A percentile compares a stretch with the other conserved stretches of the same genome.
Evolutionary conservation across 2,329 filamentous ascomycete genomes (phyloP).

Genomic region (Thyridium curvatum): DNA sequence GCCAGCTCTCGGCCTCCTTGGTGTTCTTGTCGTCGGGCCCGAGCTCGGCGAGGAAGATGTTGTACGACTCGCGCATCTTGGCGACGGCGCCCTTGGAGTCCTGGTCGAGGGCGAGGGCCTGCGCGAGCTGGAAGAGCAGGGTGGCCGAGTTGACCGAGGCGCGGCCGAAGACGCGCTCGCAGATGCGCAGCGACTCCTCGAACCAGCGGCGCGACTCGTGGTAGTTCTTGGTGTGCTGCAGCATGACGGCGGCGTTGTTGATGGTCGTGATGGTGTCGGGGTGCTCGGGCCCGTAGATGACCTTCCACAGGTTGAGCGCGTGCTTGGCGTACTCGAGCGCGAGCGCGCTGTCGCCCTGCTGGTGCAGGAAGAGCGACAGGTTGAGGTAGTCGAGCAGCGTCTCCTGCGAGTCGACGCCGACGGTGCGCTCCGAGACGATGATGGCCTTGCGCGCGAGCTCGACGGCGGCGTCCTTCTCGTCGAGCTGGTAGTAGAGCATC

Average conservation of each 20-base stretch:
- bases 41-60: constrained; percentile 83
- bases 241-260: constrained; percentile 98
- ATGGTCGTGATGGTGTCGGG: constrained; percentile 97
- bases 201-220: constrained; percentile 96
- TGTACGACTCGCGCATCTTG: constrained; percentile 94
- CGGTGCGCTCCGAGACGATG: constrained; percentile 88
- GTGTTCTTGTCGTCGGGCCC: constrained; percentile 93
- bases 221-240: constrained; percentile 91
- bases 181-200: constrained; percentile 82
- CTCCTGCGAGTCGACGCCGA: constrained; percentile 89
- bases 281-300: constrained; percentile 89
- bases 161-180: constrained; percentile 83
- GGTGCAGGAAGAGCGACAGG: constrained; percentile 88
- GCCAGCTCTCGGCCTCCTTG: constrained; percentile 94
- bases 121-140: constrained; percentile 92
- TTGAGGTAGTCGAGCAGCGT: constrained; percentile 95
- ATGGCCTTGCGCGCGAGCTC: constrained; percentile 95
- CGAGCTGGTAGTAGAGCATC: constrained; percentile 94
- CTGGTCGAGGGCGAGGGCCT: constrained; percentile 90
- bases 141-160: constrained; percentile 90
- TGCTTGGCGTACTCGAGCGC: constrained; percentile 89
- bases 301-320: constrained; percentile 91
- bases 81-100: constrained; percentile 87
- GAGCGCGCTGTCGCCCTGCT: constrained; percentile 79
- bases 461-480: constrained; percentile 92